A percentile compares a stretch with the other conserved stretches of the same genome.
These are phyloP conservation scores for Paramyrothecium sp. DNA, from an alignment of 2,329 filamentous ascomycete species.

Conservation along the genomic window DNA sequence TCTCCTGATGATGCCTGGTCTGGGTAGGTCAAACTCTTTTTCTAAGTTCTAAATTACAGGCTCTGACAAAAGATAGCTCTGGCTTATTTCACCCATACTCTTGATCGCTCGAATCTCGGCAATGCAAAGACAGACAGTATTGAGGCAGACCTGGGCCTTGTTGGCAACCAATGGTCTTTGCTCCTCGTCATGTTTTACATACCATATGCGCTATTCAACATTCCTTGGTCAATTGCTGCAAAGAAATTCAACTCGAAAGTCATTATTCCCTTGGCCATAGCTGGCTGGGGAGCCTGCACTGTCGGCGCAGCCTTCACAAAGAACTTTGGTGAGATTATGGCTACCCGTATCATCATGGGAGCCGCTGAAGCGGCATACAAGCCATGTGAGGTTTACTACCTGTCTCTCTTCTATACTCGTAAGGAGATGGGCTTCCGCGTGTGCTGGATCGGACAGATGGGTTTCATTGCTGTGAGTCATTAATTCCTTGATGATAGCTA, in stretches of 20 bases:
- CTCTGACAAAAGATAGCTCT: neutral
- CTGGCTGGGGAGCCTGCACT: conserved; percentile 21
- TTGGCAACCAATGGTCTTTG: conserved; percentile 10
- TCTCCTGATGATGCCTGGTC: conserved; percentile 12
- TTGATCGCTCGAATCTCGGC: neutral
- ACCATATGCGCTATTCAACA: conserved; percentile 22
- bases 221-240: conserved; percentile 19
- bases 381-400: conserved; percentile 41
- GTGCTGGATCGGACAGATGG: too few species aligned
- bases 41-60: neutral
- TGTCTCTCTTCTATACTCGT: conserved; percentile 37
- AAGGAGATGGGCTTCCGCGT: conserved; percentile 32
- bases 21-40: conserved; percentile 1
- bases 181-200: conserved; percentile 30
- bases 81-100: conserved; percentile 1
- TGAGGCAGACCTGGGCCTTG: neutral
- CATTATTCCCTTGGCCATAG: conserved; percentile 23
- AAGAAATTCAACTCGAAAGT: conserved; percentile 22
- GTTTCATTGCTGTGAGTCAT: too few species aligned
- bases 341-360: conserved; percentile 37
- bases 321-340: conserved; percentile 41
- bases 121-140: neutral
- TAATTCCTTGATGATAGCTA: too few species aligned
- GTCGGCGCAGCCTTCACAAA: conserved; percentile 21
- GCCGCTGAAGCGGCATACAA: conserved; percentile 45